phyloP scores from a whole-genome alignment of 192 early-diverging fungal genomes.

The Martensiomyces pterosporus region DNA sequence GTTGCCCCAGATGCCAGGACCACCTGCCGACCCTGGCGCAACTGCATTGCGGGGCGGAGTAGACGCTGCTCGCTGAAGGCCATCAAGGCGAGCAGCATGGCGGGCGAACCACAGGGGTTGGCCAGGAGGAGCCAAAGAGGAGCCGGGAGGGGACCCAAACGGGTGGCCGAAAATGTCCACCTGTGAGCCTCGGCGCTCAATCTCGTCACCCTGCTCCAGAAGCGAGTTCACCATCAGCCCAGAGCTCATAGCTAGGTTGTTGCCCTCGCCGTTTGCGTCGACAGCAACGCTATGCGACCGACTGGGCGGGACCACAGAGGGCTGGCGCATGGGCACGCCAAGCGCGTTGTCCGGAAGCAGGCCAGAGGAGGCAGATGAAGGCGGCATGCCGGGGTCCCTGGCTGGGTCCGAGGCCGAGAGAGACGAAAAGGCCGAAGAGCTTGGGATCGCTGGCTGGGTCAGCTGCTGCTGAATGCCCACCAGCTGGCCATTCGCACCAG shows the following conservation, averaged over 20 bases:
- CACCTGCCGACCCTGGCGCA: constrained; percentile 3
- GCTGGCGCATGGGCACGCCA: constrained; percentile 24
- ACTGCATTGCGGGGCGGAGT: constrained; percentile 41
- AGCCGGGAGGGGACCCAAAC: constrained; percentile 20
- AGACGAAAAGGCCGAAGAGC: constrained; percentile 37
- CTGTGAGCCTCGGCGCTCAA: constrained; percentile 33
- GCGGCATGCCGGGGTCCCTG: constrained; percentile 5
- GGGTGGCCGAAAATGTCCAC: constrained; percentile 35
- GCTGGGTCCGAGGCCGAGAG: constrained; percentile 30
- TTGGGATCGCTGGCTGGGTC: not conserved
- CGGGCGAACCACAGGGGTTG: constrained; percentile 45
- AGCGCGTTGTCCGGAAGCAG: constrained; percentile 29
- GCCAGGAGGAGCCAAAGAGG: constrained; percentile 12
- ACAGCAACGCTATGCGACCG: constrained; percentile 35
- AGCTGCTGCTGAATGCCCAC: not conserved
- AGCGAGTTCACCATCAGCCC: constrained; percentile 48
- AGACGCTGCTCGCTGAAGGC: constrained; percentile 44
- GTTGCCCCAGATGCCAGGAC: constrained; percentile 21
- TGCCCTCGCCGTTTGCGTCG: constrained; percentile 2
- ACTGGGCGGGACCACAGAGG: constrained; percentile 24
- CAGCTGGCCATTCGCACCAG: no score
- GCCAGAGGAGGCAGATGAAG: constrained; percentile 10
- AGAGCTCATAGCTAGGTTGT: constrained; percentile 18
- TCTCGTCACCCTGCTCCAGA: constrained; percentile 35
- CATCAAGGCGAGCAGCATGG: constrained; percentile 41